These are phyloP conservation scores for Sutorius eximius DNA, from an alignment of 1,284 basidiomycete genomes.

Conservation along the genomic window DNA sequence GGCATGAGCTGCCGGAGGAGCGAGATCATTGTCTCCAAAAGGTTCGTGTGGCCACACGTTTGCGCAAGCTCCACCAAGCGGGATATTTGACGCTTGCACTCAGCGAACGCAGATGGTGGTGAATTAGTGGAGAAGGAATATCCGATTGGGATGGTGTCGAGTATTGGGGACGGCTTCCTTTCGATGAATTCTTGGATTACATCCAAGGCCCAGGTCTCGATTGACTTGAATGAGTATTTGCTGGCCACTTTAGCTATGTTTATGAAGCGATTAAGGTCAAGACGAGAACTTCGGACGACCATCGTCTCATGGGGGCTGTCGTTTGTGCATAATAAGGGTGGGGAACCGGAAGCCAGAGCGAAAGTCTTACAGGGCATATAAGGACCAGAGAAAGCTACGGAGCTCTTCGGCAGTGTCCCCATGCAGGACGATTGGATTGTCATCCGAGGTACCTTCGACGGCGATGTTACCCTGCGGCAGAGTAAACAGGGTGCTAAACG, in stretches of 20 bases:
- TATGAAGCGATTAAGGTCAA: conserved; percentile 56
- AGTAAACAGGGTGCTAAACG: conserved; percentile 62
- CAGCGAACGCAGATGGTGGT: conserved; percentile 27
- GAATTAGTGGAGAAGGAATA: conserved; percentile 33
- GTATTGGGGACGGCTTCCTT: conserved; percentile 55
- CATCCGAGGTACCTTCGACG: conserved; percentile 58
- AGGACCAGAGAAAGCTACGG: conserved; percentile 55
- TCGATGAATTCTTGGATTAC: conserved; percentile 62
- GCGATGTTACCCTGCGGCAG: conserved; percentile 52
- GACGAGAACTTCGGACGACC: conserved; percentile 42
- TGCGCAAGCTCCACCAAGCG: conserved; percentile 63
- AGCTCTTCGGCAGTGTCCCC: conserved; percentile 65
- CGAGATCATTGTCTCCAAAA: conserved; percentile 57
- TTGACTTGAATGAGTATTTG: conserved; percentile 68
- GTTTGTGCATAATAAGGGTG: conserved; percentile 6
- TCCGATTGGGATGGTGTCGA: conserved; percentile 40
- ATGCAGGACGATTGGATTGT: conserved; percentile 57
- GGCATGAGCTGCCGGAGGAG: conserved; percentile 58
- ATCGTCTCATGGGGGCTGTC: conserved; percentile 58
- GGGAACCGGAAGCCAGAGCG: conserved; percentile 23
- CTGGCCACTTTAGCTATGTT: conserved; percentile 61
- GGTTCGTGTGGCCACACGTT: conserved; percentile 55
- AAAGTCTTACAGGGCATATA: conserved; percentile 59
- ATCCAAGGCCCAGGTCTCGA: conserved; percentile 68
- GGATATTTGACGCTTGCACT: conserved; percentile 50